Evolutionary conservation across 192 early-diverging fungal genomes (phyloP), one percentile per base, ranked within the genome.

Genomic region (Umbelopsis isabellina): DNA sequence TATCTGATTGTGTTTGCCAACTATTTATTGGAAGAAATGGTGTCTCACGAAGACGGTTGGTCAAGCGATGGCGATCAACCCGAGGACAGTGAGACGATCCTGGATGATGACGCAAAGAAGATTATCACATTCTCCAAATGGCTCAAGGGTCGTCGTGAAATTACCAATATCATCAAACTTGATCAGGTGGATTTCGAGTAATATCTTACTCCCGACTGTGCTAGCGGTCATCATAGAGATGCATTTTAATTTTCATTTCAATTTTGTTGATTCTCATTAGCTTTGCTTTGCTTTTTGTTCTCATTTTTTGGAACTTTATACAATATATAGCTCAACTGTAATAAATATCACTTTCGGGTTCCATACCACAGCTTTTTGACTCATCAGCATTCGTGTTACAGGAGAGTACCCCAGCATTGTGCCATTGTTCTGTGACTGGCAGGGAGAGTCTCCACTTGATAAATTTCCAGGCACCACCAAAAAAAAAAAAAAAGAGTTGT

Each of bases 1-100:
- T 90, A 86, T 55, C 69, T 90, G 49, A 85, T 90, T 55, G 83
- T 85, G 8, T 90, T 90, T 84, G 87, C 89, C 7, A 86, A 84
- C 35, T 90, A 89, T 65, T 64, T 90, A 35, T 70, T 90, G 51
- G 89, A 89, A 66, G 72, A 74, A 47, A 49, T 69, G 58, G 82
- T 68, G 30, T 30, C 69, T 55, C 68, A 53, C 33, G 44, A 74
- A 53, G 64, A 51, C 9, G 33, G 44, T 2, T 47, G 18, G 8
- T 27, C 49, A 23, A 27, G 20, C 30, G 41, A 65, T n/a, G 48
- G 55, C 0, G 51, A 65, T 11, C 21, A 33, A 4, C 50, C 46
- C 1, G 49, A 72, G 18, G 49, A 72, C 7, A 49, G 73, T 15
- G 41, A 72, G 25, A 48, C 74, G 7, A 64, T 65, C 20, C 47